Conservation (phyloP, 257 asterid species). For the Voacanga thouarsii region DNA sequence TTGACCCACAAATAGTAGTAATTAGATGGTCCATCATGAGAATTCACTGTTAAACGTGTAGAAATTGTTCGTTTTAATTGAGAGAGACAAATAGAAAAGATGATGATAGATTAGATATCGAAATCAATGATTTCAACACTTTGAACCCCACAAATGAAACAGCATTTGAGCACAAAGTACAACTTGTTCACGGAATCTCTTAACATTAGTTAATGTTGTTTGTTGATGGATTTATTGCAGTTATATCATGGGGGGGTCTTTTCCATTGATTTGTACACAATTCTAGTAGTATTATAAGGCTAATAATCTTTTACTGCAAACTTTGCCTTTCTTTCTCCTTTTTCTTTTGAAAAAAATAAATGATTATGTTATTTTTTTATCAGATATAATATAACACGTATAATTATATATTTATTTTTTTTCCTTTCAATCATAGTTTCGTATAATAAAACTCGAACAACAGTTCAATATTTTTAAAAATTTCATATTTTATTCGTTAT, state of each 20-base stretch:
- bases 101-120: not conserved
- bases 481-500: too few species aligned
- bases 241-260: not conserved
- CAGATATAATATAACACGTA: too few species aligned
- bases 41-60: constrained; percentile 2
- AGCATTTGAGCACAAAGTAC: not conserved
- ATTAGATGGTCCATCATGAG: not conserved
- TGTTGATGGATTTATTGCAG: not conserved
- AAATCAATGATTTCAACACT: not conserved
- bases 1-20: not conserved
- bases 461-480: too few species aligned
- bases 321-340: not conserved
- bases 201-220: not conserved
- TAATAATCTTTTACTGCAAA: not conserved
- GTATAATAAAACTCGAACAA: too few species aligned
- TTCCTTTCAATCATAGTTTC: too few species aligned
- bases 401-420: too few species aligned
- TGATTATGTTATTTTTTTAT: too few species aligned
- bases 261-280: not conserved
- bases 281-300: not conserved
- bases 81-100: not conserved
- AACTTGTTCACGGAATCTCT: not conserved
- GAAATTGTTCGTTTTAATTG: not conserved
- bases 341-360: too few species aligned
- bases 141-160: constrained; percentile 11